Percentiles rank a stretch among this genome's conserved stretches.
phyloP scores from a whole-genome alignment of 2,329 filamentous ascomycete species.

The Penicillium hesseltinei region DNA sequence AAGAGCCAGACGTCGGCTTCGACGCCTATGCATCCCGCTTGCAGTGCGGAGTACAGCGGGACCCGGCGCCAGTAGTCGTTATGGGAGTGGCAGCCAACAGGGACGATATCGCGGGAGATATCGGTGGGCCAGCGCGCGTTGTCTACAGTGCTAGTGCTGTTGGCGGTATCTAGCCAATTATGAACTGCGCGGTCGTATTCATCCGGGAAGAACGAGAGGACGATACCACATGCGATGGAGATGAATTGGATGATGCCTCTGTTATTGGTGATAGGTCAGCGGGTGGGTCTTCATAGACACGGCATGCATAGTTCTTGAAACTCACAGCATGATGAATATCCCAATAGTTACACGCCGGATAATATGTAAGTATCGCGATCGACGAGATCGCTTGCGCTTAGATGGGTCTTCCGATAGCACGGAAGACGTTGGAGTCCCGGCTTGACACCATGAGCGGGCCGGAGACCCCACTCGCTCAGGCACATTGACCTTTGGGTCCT shows the following conservation, averaged over 20 bases:
- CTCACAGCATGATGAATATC: constrained; percentile 38
- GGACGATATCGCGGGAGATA: constrained; percentile 50
- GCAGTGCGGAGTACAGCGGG: constrained; percentile 55
- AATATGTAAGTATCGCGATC: constrained; percentile 18
- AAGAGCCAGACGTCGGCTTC: constrained; percentile 60
- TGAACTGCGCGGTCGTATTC: constrained; percentile 40
- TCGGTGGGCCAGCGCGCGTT: constrained; percentile 47
- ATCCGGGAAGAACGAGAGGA: constrained; percentile 43
- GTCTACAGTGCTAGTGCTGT: constrained; percentile 39
- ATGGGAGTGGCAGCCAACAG: constrained; percentile 56
- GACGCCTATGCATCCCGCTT: constrained; percentile 54
- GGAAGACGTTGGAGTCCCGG: constrained; percentile 7
- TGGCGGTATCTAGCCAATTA: constrained; percentile 41
- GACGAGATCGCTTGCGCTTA: constrained; percentile 15
- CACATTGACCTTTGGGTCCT: constrained; percentile 4
- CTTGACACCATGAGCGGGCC: constrained; percentile 16
- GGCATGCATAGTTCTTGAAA: background rate
- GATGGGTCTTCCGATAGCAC: constrained; percentile 8
- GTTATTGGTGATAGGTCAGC: constrained; percentile 5
- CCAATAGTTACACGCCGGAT: constrained; percentile 19
- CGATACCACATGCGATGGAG: constrained; percentile 37
- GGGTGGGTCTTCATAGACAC: background rate
- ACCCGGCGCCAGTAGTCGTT: constrained; percentile 60
- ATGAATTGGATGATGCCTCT: constrained; percentile 45
- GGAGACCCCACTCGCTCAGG: constrained; percentile 14